Evolutionary conservation across 2,329 filamentous ascomycete genomes (phyloP).

Genomic region (Penicillium sp.): DNA sequence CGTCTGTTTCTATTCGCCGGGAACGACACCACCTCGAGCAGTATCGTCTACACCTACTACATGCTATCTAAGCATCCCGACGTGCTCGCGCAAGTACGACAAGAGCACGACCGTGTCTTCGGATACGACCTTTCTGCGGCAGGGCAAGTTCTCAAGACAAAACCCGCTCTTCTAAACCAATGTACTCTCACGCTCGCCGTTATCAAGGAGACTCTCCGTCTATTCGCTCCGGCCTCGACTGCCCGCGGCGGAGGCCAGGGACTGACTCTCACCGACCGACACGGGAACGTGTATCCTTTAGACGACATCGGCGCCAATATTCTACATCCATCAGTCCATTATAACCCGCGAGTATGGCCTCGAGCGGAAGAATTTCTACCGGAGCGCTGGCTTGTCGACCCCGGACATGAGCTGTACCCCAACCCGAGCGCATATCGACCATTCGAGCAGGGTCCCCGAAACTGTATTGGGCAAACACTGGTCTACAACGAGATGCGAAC

Average conservation of each 20-base stretch:
- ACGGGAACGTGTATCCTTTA: neutral
- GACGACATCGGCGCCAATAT: neutral
- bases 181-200: neutral
- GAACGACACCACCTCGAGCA: neutral
- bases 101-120: constrained; percentile 1
- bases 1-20: neutral
- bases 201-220: neutral
- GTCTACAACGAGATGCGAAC: neutral
- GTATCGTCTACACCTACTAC: neutral
- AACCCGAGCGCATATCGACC: neutral
- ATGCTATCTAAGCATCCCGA: neutral
- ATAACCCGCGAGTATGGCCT: neutral
- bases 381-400: neutral
- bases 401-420: neutral
- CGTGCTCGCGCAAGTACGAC: neutral
- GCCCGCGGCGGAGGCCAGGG: neutral
- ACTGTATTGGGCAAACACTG: constrained; percentile 1
- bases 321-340: neutral
- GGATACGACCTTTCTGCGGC: neutral
- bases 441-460: constrained; percentile 1
- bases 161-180: neutral
- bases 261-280: neutral
- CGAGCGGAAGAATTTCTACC: neutral
- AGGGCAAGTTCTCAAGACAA: neutral
- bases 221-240: neutral